These are phyloP conservation scores for Arabidopsis hybrid DNA, from an alignment of 441 rosid species.

Conservation along the genomic window DNA sequence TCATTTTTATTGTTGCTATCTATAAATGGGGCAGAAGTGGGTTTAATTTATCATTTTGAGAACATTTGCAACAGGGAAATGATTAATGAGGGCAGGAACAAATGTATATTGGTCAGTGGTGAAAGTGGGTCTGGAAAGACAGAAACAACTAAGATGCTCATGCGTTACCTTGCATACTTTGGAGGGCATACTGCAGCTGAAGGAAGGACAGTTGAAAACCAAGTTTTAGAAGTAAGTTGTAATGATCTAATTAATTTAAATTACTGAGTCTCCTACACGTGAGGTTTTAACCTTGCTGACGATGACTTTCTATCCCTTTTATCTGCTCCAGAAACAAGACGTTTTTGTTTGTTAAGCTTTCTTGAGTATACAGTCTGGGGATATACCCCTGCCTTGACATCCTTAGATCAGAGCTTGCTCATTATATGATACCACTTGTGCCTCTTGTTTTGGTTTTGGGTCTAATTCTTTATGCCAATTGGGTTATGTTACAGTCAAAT, in stretches of 20 bases:
- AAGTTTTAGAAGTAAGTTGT: conserved; percentile 87
- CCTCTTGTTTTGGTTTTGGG: conserved; percentile 31
- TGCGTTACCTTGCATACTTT: conserved; percentile 87
- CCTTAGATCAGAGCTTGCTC: conserved; percentile 24
- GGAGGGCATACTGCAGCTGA: conserved; percentile 77
- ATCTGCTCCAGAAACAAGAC: background rate
- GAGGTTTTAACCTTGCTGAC: background rate
- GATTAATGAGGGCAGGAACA: conserved; percentile 80
- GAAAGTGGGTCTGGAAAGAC: conserved; percentile 99
- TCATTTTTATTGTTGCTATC: conserved; percentile 3
- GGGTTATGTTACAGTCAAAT: conserved; percentile 78
- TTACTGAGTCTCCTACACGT: conserved; percentile 38
- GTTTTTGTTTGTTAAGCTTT: conserved; percentile 10
- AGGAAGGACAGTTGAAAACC: conserved; percentile 80
- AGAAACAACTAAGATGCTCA: conserved; percentile 93
- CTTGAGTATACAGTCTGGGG: conserved; percentile 4
- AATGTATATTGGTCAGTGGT: conserved; percentile 93
- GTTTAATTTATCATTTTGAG: conserved; percentile 30
- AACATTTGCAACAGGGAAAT: conserved; percentile 66
- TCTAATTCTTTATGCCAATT: conserved; percentile 44
- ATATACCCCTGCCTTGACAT: background rate
- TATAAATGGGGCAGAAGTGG: conserved; percentile 27
- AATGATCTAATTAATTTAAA: conserved; percentile 33
- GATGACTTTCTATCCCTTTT: conserved; percentile 6
- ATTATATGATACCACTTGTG: conserved; percentile 23